Base-by-base conservation (phyloP, 257 asterid genomes). In the Phtheirospermum japonicum region DNA sequence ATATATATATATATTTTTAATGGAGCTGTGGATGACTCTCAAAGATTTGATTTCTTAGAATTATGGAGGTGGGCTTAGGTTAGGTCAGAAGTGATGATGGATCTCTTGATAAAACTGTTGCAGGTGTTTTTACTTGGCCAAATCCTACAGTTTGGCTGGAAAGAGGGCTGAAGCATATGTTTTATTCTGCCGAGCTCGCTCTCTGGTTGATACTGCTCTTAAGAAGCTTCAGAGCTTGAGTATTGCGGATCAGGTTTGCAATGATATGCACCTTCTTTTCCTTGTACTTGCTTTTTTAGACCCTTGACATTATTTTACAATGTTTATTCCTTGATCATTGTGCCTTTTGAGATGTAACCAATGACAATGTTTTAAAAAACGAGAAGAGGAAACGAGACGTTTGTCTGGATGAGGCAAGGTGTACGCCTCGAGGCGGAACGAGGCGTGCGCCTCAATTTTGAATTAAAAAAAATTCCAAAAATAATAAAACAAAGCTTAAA, bases 121-220 rank as follows among this genome's bases (percentile, higher is more conserved):
- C 88, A 91, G 98, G 83, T 91, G 98, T 81, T 88, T 91, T 78
- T 91, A 91, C 89, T 76, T 91, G 70, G 98, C 95, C 32, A 84
- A 83, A 68, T 91, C 98, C 64, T 91, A 91, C 76, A 91, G 98
- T 83, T 80, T 75, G 70, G 95, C 90, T 64, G 97, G 95, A 37
- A 91, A 88, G 85, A 83, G 98, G 78, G 79, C 84, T 31, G 98
- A 91, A 81, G 97, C 98, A 32, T 91, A 86, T 81, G 92, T 82
- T 68, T 77, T 91, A 75, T 86, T 68, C 78, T 57, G 80, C 74
- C 76, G 74, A 78, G 83, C 96, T 63, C 84, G 86, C 56, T 79
- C 95, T 59, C 76, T 79, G 12, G 86, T 80, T 66, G 89, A 88
- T 56, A 61, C 75, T 53, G 79, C 95, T 67, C 81, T 88, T 64